A percentile compares a stretch with the other conserved stretches of the same genome.
phyloP scores from a whole-genome alignment of 2,329 filamentous ascomycete genomes.

The Ceratocystiopsis brevicomis region DNA sequence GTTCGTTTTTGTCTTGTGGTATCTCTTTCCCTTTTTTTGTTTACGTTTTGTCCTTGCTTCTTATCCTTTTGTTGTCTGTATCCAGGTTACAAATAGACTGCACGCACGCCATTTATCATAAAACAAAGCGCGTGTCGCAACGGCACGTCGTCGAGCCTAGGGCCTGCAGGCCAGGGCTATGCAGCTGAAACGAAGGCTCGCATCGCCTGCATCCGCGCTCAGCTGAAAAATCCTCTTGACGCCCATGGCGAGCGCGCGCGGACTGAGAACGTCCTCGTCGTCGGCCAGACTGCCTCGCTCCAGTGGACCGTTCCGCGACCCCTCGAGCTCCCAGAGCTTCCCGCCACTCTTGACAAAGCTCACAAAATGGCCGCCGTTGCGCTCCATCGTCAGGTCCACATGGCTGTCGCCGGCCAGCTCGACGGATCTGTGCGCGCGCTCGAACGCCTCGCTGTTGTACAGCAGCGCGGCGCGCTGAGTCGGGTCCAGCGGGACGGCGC shows the following conservation, averaged over 20 bases:
- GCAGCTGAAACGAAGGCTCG: background rate
- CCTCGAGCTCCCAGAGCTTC: conserved; percentile 63
- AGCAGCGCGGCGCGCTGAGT: conserved; percentile 50
- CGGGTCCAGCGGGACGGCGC: conserved; percentile 38
- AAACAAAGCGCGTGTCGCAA: no score
- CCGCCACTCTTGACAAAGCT: conserved; percentile 56
- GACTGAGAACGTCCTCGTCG: conserved; percentile 45
- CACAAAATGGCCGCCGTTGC: conserved; percentile 58
- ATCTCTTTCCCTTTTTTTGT: no score
- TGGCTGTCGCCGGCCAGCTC: conserved; percentile 44
- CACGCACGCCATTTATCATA: no score
- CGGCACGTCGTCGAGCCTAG: no score
- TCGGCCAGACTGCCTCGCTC: conserved; percentile 37
- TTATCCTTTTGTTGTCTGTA: no score
- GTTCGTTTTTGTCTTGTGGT: no score
- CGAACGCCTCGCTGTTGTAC: conserved; percentile 51
- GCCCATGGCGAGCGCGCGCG: conserved; percentile 38
- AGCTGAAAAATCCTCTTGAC: background rate
- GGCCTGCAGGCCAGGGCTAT: background rate
- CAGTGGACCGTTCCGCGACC: conserved; percentile 51
- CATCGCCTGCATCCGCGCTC: background rate
- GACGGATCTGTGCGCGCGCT: conserved; percentile 53
- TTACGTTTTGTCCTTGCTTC: no score
- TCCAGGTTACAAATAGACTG: no score
- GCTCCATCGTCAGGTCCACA: conserved; percentile 21